Percentiles rank a stretch among this genome's conserved stretches.
These are phyloP conservation scores for Erigeron philadelphicus DNA, from an alignment of 140 eudicot species.

Conservation along the genomic window DNA sequence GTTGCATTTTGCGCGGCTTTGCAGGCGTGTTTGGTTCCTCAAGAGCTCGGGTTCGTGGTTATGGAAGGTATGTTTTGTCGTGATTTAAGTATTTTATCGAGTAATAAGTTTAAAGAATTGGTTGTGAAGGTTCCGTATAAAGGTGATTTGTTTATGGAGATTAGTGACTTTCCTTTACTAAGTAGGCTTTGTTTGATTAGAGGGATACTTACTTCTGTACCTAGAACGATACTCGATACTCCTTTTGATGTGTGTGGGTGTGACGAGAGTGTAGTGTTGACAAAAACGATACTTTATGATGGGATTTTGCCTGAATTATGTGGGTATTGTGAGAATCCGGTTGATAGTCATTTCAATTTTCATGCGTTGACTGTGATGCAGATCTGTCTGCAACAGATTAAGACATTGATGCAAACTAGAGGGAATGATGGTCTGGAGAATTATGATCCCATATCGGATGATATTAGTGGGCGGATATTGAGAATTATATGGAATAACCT, in stretches of 20 bases:
- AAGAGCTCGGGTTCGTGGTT: constrained; percentile 69
- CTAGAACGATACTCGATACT: constrained; percentile 74
- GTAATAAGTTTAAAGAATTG: constrained; percentile 22
- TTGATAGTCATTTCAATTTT: constrained; percentile 87
- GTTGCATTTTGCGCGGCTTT: constrained; percentile 89
- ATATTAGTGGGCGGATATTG: constrained; percentile 59
- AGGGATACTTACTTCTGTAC: constrained; percentile 80
- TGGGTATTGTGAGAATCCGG: constrained; percentile 75
- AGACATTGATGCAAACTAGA: constrained; percentile 53
- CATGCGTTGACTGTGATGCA: constrained; percentile 97
- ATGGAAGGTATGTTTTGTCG: constrained; percentile 58
- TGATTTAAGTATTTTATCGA: constrained; percentile 14
- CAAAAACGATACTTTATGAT: constrained; percentile 69
- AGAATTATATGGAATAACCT: constrained; percentile 91
- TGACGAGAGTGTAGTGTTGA: constrained; percentile 20
- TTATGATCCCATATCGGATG: constrained; percentile 55
- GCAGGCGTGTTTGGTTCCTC: constrained; percentile 59
- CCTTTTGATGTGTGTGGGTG: constrained; percentile 31
- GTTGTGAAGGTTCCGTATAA: constrained; percentile 45
- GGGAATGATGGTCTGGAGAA: constrained; percentile 13
- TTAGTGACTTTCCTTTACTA: constrained; percentile 42
- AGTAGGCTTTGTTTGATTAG: constrained; percentile 87
- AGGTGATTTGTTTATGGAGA: constrained; percentile 56
- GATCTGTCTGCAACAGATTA: constrained; percentile 93
- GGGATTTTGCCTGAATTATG: constrained; percentile 91